A percentile compares a stretch with the other conserved stretches of the same genome.
Evolutionary conservation across 164 flowering plant species (phyloP).

Genomic region (Annona squamosa): DNA sequence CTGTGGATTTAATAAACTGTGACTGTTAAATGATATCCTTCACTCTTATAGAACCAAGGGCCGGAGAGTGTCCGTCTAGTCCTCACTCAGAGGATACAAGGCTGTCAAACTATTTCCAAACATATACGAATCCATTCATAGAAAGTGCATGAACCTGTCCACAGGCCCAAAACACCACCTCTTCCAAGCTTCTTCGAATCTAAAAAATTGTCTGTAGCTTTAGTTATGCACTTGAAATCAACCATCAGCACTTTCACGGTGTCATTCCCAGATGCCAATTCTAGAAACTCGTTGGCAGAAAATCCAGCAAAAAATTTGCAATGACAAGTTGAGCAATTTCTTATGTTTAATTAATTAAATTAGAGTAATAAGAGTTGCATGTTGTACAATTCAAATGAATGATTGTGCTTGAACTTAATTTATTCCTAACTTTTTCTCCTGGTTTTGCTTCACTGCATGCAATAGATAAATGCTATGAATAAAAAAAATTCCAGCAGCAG

Average conservation of each 20-base stretch:
- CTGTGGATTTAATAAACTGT: too few species aligned
- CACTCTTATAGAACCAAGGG: too few species aligned
- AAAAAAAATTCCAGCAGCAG: neutral
- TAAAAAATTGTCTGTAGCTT: neutral
- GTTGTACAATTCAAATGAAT: neutral
- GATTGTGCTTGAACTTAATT: neutral
- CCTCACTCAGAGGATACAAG: too few species aligned
- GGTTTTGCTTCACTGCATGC: neutral
- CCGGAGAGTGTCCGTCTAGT: too few species aligned
- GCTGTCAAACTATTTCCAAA: too few species aligned
- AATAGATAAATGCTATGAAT: neutral
- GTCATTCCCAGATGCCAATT: neutral
- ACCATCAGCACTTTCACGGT: neutral
- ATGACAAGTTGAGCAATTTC: neutral
- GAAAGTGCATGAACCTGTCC: neutral
- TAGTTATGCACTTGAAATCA: neutral
- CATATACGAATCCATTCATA: too few species aligned
- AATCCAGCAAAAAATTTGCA: neutral
- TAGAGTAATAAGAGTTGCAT: neutral
- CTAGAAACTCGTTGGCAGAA: neutral
- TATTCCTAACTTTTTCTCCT: neutral
- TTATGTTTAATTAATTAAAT: neutral
- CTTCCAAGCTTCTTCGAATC: slow-evolving; percentile 6
- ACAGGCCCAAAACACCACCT: slow-evolving; percentile 7
- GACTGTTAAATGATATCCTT: too few species aligned